Conservation (phyloP, 768 basidiomycete species). For the Hortiboletus campestris region DNA sequence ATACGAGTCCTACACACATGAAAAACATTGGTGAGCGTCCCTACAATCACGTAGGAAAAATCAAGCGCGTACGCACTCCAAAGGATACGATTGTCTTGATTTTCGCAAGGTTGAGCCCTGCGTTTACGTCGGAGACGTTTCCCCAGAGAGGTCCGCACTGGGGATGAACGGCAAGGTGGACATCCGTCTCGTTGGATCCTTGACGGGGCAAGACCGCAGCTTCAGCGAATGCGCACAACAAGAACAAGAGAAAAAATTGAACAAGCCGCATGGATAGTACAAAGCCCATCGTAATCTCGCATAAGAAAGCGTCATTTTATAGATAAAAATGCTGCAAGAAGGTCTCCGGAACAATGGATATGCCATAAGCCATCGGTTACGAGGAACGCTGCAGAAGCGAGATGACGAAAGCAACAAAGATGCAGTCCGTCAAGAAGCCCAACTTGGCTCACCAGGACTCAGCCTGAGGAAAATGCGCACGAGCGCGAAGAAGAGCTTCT, state of each 20-base stretch:
- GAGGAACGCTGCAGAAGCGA: neutral
- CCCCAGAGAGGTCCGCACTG: slow-evolving; percentile 42
- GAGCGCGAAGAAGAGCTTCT: slow-evolving; percentile 7
- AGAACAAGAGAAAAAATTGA: neutral
- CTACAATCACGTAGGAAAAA: neutral
- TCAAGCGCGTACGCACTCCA: slow-evolving; percentile 35
- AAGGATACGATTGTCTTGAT: slow-evolving; percentile 53
- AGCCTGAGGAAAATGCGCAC: slow-evolving; percentile 1
- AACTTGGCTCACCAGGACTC: slow-evolving; percentile 16
- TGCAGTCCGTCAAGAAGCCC: neutral
- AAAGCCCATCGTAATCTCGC: neutral
- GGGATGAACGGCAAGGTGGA: slow-evolving; percentile 48
- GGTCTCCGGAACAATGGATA: too few species aligned
- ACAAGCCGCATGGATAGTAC: neutral
- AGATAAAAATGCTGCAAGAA: neutral
- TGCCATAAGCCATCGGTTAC: too few species aligned
- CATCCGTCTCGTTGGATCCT: slow-evolving; percentile 14
- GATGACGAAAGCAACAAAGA: neutral
- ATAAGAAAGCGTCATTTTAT: neutral
- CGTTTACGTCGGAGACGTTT: slow-evolving; percentile 45
- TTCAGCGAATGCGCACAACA: slow-evolving; percentile 8
- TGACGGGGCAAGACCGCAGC: neutral
- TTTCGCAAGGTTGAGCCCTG: slow-evolving; percentile 37
- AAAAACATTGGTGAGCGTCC: neutral
- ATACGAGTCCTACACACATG: slow-evolving; percentile 41